A percentile compares a stretch with the other conserved stretches of the same genome.
Evolutionary conservation across 1,284 basidiomycete genomes (phyloP).

Genomic region (Naganishia liquefaciens): DNA sequence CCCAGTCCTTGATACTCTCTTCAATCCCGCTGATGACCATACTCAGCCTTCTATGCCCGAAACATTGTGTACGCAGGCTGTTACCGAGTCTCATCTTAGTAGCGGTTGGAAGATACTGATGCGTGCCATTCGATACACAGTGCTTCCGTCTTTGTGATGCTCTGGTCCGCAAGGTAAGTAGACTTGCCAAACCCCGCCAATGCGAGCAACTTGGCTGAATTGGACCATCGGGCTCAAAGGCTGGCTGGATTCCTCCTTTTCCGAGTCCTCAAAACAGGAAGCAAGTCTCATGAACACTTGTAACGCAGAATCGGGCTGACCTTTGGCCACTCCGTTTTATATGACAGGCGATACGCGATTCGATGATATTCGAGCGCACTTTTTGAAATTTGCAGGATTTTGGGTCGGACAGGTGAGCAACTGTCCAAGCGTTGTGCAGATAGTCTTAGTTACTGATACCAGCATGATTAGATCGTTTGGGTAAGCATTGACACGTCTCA

Average conservation of each 20-base stretch:
- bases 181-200: slow-evolving; percentile 12
- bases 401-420: slow-evolving; percentile 57
- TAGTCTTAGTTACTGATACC: slow-evolving; percentile 17
- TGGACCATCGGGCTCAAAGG: neutral
- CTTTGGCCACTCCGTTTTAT: no score
- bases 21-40: neutral
- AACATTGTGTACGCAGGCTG: slow-evolving; percentile 56
- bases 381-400: slow-evolving; percentile 66
- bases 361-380: slow-evolving; percentile 66
- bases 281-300: slow-evolving; percentile 38
- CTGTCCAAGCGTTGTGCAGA: neutral
- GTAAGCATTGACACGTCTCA: neutral
- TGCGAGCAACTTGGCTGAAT: neutral
- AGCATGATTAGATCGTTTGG: slow-evolving; percentile 12
- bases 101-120: neutral
- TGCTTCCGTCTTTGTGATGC: slow-evolving; percentile 58
- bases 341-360: slow-evolving; percentile 60
- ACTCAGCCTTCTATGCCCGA: slow-evolving; percentile 62
- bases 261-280: slow-evolving; percentile 67
- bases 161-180: slow-evolving; percentile 62
- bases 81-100: neutral
- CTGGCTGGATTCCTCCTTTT: slow-evolving; percentile 64
- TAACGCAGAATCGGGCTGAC: no score
- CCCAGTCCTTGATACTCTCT: slow-evolving; percentile 58
- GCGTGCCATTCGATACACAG: slow-evolving; percentile 1